Conservation (phyloP, 108 stramenopile genomes). For the Licmophora abbreviata region DNA sequence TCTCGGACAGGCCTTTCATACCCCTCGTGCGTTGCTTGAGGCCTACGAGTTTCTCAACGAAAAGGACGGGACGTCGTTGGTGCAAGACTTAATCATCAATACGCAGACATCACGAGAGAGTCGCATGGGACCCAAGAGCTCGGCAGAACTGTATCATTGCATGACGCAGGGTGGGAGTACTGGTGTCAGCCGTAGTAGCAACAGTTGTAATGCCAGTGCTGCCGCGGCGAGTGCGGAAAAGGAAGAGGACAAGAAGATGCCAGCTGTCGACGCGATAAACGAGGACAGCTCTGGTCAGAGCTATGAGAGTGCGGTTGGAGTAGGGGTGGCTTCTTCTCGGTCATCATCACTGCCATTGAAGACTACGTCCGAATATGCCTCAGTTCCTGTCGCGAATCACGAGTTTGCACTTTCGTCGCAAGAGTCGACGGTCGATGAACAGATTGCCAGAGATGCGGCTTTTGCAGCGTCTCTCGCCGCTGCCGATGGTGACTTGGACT, state of each 20-base stretch:
- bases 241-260: not conserved
- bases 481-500: no score
- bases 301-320: not conserved
- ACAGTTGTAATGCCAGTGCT: not conserved
- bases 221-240: not conserved
- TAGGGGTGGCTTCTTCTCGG: not conserved
- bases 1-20: constrained; percentile 24
- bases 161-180: not conserved
- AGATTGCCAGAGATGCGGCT: no score
- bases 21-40: constrained; percentile 10
- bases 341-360: no score
- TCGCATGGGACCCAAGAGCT: constrained; percentile 28
- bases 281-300: no score
- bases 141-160: constrained; percentile 16
- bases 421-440: no score
- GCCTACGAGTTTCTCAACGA: constrained; percentile 8
- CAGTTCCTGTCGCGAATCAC: no score
- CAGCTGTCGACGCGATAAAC: not conserved
- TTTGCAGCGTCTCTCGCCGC: no score
- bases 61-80: constrained; percentile 1
- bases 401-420: no score
- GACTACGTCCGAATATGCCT: no score
- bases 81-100: constrained; percentile 11
- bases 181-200: not conserved
- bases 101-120: constrained; percentile 5